Conservation (phyloP, 2,329 filamentous ascomycete species). For the Colletotrichum musicola region DNA sequence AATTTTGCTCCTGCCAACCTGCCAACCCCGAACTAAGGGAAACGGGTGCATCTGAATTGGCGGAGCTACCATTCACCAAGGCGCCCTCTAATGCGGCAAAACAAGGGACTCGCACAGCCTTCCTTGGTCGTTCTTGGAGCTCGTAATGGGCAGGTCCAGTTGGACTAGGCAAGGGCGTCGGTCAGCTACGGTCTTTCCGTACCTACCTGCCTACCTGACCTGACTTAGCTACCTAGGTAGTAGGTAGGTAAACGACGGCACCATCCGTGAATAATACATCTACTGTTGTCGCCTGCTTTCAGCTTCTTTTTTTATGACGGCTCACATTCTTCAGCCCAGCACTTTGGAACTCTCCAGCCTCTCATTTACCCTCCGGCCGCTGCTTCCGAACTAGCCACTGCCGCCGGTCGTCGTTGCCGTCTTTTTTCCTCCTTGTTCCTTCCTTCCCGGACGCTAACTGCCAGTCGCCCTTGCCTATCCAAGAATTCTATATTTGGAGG, state of each 20-base stretch:
- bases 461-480: neutral
- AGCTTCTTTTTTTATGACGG: neutral
- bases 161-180: neutral
- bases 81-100: neutral
- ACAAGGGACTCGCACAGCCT: neutral
- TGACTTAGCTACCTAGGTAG: neutral
- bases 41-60: neutral
- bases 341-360: constrained; percentile 21
- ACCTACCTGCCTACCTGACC: neutral
- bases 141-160: constrained; percentile 4
- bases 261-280: neutral
- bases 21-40: neutral
- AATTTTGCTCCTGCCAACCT: neutral
- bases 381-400: neutral
- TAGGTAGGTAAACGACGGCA: too few relatives aligned
- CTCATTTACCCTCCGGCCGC: constrained; percentile 24
- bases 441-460: neutral
- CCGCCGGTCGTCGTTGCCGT: neutral
- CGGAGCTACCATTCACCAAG: neutral
- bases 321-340: neutral
- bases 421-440: constrained; percentile 1
- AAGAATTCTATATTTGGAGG: constrained; percentile 28
- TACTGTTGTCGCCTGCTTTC: neutral
- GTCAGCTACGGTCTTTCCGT: too few relatives aligned
- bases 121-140: neutral